Base-by-base conservation (phyloP, 768 basidiomycete genomes). In the Hydnum rufescens region DNA sequence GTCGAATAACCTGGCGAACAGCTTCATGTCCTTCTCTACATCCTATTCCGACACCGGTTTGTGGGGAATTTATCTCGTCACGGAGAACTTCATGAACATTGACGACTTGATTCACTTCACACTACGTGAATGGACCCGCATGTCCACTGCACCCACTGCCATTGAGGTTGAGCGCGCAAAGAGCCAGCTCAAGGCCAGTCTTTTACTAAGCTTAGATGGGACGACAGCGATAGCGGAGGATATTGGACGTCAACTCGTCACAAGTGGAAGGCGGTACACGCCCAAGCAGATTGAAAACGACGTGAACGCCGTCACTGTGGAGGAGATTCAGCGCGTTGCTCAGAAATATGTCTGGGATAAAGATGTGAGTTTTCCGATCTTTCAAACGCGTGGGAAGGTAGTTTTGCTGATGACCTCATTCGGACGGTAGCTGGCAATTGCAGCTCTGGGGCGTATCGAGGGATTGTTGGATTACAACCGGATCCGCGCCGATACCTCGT, bases 1-100 rank as follows among this genome's bases (percentile, higher is more conserved):
- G 32, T 71, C 74, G 51, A 80, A 96, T 75, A 85, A 87, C 73
- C 87, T 97, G 63, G 95, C 95, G 62, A 99, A 97, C 73, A 88
- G 83, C 54, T 99, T 85, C 82, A 93, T 96, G 87, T 87, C 84
- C 51, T 99, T 97, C 80, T 93, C 89, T 18, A 97, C 93, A 1
- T 88, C 84, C 4, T 99, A 99, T 72, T 89, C 90, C 4, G 95
- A 99, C 67, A 97, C 92, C 19, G 95, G 95, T 54, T 78, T 97
- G 31, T 99, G 93, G 95, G 93, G 93, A 60, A 88, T 96, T 67
- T 97, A 99, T 73, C 69, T 95, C 52, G 87, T 92, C 54, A 79
- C 86, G 18, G 95, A 99, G 74, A 96, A 96, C 74, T 63, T 89
- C 51, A 74, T 75, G 70, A 90, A 92, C 70, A 72, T 97, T 42